These are phyloP conservation scores for Pestalotiopsis sp. DNA, from an alignment of 2,329 filamentous ascomycete species.

Conservation along the genomic window DNA sequence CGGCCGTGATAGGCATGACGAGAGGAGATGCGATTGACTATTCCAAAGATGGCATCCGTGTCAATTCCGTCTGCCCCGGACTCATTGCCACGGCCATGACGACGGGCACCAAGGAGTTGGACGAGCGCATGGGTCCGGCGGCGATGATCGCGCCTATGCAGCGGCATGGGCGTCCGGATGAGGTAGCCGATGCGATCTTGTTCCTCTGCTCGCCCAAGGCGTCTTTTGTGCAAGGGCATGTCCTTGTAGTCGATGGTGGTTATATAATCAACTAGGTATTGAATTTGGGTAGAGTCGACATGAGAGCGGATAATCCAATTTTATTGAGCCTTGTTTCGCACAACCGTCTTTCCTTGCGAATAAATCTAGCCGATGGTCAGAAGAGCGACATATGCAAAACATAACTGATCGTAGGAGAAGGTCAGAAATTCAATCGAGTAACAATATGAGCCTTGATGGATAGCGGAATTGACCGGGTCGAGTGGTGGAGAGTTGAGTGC, in stretches of 20 bases:
- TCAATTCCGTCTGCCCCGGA: slow-evolving; percentile 43
- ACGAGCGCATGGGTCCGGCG: slow-evolving; percentile 39
- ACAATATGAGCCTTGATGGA: not conserved
- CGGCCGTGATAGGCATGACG: slow-evolving; percentile 61
- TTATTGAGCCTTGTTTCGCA: not conserved
- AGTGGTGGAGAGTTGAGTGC: not conserved
- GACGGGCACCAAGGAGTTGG: slow-evolving; percentile 39
- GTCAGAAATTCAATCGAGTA: not conserved
- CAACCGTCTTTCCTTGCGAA: not conserved
- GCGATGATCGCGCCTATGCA: slow-evolving; percentile 51
- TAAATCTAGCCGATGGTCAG: not conserved
- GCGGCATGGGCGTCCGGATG: slow-evolving; percentile 50
- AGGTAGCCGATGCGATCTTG: slow-evolving; percentile 51
- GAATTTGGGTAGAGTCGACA: not conserved
- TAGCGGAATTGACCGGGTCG: not conserved
- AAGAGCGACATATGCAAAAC: not conserved
- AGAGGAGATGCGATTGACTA: slow-evolving; percentile 60
- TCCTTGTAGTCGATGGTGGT: slow-evolving; percentile 55
- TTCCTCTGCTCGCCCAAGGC: slow-evolving; percentile 52
- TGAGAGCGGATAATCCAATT: not conserved
- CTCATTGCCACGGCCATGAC: slow-evolving; percentile 51
- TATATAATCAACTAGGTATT: slow-evolving; percentile 48
- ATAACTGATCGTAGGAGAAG: not conserved
- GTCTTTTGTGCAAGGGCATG: slow-evolving; percentile 54
- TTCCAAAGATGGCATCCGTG: slow-evolving; percentile 40